Conservation (phyloP, 2,329 filamentous ascomycete genomes). For the Ophiocordyceps camponoti-rufipedis region DNA sequence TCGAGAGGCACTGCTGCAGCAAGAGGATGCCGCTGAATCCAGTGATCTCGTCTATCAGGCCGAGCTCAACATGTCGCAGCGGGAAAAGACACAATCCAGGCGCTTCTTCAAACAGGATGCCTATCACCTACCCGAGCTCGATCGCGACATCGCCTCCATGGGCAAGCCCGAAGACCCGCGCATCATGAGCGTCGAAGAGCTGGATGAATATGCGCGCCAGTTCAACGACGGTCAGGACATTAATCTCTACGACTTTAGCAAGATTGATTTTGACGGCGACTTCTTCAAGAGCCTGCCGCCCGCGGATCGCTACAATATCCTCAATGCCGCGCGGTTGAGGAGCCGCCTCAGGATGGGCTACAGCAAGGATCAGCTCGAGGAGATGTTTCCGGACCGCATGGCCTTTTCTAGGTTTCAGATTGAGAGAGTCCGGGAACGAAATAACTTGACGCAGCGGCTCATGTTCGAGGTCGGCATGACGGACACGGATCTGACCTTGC, state of each 20-base stretch:
- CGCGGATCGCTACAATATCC: slow-evolving; percentile 86
- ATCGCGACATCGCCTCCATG: slow-evolving; percentile 66
- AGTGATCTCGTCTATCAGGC: slow-evolving; percentile 72
- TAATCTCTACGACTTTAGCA: slow-evolving; percentile 85
- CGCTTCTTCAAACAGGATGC: slow-evolving; percentile 84
- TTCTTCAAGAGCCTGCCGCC: slow-evolving; percentile 88
- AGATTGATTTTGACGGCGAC: slow-evolving; percentile 92
- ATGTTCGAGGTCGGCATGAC: slow-evolving; percentile 93
- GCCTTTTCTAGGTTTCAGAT: slow-evolving; percentile 95
- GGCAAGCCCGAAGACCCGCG: slow-evolving; percentile 79
- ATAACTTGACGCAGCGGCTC: slow-evolving; percentile 81
- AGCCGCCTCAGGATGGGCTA: slow-evolving; percentile 88
- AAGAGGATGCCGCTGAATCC: slow-evolving; percentile 41
- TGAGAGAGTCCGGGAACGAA: slow-evolving; percentile 78
- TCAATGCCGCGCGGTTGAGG: slow-evolving; percentile 79
- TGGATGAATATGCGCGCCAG: slow-evolving; percentile 84
- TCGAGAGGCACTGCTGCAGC: slow-evolving; percentile 24
- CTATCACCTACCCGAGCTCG: slow-evolving; percentile 82
- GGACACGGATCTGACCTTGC: slow-evolving; percentile 51
- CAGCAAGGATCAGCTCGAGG: slow-evolving; percentile 87
- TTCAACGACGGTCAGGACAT: slow-evolving; percentile 89
- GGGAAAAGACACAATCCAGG: slow-evolving; percentile 55
- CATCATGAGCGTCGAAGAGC: slow-evolving; percentile 88
- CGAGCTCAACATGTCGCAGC: slow-evolving; percentile 64
- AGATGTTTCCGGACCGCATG: slow-evolving; percentile 96